Percentiles rank a stretch among this genome's conserved stretches.
phyloP scores from a whole-genome alignment of 371 early-diverging fungal species.

The Mucor irregularis region DNA sequence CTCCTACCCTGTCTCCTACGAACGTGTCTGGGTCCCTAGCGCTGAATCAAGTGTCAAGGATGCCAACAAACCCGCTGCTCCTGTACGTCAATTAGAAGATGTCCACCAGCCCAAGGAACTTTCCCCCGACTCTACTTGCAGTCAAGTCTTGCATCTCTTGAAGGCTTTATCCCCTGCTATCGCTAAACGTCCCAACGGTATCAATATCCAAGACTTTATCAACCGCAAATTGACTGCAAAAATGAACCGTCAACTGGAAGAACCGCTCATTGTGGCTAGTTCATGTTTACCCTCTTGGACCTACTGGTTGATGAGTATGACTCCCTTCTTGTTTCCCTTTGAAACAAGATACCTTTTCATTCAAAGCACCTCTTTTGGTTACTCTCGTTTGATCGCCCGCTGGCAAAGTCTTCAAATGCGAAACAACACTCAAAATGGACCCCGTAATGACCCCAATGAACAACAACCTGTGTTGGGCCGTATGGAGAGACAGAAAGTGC shows the following conservation, averaged over 20 bases:
- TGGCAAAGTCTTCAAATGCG: slow-evolving; percentile 60
- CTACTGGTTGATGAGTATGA: slow-evolving; percentile 59
- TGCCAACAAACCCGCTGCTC: slow-evolving; percentile 5
- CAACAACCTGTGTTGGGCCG: slow-evolving; percentile 64
- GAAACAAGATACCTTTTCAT: slow-evolving; percentile 79
- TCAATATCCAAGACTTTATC: slow-evolving; percentile 61
- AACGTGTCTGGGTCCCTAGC: slow-evolving; percentile 31
- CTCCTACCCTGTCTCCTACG: slow-evolving; percentile 57
- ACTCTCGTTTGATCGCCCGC: slow-evolving; percentile 69
- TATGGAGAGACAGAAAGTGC: slow-evolving; percentile 81
- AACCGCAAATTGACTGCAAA: slow-evolving; percentile 85
- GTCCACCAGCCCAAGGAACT: slow-evolving; percentile 21
- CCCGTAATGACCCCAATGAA: slow-evolving; percentile 27
- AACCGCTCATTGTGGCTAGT: slow-evolving; percentile 85
- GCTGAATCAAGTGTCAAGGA: slow-evolving; percentile 9
- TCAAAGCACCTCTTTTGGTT: slow-evolving; percentile 85
- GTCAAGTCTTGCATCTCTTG: slow-evolving; percentile 54
- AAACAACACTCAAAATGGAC: slow-evolving; percentile 31
- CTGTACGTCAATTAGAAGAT: slow-evolving; percentile 19
- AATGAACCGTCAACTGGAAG: slow-evolving; percentile 81
- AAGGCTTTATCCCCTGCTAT: slow-evolving; percentile 37
- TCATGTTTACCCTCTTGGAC: slow-evolving; percentile 83
- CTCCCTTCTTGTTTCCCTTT: slow-evolving; percentile 84
- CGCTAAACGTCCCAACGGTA: slow-evolving; percentile 14
- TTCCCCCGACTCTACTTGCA: slow-evolving; percentile 28